These are phyloP conservation scores for Benincasa hispida DNA, from an alignment of 306 rosid genomes.

Conservation along the genomic window DNA sequence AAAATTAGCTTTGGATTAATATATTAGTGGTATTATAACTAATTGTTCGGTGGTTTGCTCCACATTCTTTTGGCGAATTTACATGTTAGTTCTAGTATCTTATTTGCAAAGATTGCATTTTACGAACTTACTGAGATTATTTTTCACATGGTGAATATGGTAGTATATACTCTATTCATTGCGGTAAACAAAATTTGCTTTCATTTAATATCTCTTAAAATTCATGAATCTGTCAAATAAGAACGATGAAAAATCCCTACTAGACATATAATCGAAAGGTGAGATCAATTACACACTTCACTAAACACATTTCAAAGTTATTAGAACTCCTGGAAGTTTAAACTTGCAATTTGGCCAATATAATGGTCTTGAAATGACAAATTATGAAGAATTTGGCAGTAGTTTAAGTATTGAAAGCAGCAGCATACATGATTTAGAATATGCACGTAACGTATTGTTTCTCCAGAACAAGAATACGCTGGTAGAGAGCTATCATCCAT, in stretches of 20 bases:
- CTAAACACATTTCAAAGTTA: too few species aligned
- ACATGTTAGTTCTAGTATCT: neutral
- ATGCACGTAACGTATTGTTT: neutral
- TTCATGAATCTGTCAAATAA: too few species aligned
- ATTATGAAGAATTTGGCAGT: neutral
- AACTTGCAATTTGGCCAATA: neutral
- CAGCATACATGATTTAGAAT: neutral
- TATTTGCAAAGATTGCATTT: neutral
- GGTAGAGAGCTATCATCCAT: too few species aligned
- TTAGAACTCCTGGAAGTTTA: neutral
- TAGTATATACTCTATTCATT: too few species aligned
- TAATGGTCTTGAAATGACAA: neutral
- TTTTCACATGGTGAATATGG: too few species aligned
- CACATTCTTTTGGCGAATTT: neutral
- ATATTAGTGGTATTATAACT: neutral
- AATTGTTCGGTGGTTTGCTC: neutral
- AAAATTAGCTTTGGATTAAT: neutral
- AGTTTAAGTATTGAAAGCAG: neutral
- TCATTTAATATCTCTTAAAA: too few species aligned
- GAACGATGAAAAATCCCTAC: neutral
- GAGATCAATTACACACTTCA: neutral
- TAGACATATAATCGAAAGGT: too few species aligned
- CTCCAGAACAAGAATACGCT: neutral
- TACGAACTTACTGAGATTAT: too few species aligned
- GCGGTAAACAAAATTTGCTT: too few species aligned